Conservation (phyloP, 2,329 filamentous ascomycete species). For the Colletotrichum sp. region DNA sequence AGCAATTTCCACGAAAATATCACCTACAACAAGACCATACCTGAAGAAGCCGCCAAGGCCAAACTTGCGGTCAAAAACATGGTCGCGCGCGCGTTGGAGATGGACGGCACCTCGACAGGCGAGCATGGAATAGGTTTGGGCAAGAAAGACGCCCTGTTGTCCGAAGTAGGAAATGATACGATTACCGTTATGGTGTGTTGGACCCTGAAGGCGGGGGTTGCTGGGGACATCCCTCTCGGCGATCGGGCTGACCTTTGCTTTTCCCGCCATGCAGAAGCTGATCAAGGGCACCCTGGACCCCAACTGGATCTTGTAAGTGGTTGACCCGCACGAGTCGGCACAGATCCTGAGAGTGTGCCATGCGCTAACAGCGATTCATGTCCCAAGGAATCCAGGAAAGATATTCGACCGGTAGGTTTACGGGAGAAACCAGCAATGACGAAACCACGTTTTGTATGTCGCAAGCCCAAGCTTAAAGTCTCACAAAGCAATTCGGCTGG, state of each 20-base stretch:
- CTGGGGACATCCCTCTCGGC: not conserved
- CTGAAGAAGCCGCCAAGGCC: conserved; percentile 76
- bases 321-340: not conserved
- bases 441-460: conserved; percentile 14
- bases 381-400: conserved; percentile 14
- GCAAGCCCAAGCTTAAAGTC: not conserved
- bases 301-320: not conserved
- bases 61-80: conserved; percentile 84
- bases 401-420: conserved; percentile 15
- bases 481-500: not conserved
- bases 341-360: not conserved
- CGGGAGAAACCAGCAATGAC: conserved; percentile 12
- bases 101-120: conserved; percentile 92
- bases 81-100: conserved; percentile 87
- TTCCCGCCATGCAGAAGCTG: not conserved
- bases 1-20: conserved; percentile 95
- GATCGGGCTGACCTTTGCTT: not conserved
- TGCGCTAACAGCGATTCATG: not conserved
- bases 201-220: conserved; percentile 12
- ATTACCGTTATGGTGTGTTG: conserved; percentile 75
- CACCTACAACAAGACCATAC: conserved; percentile 76
- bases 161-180: conserved; percentile 81
- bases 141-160: conserved; percentile 79
- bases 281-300: not conserved
- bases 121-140: conserved; percentile 86